phyloP scores from a whole-genome alignment of 345 rosid species.

The Mangifera indica region DNA sequence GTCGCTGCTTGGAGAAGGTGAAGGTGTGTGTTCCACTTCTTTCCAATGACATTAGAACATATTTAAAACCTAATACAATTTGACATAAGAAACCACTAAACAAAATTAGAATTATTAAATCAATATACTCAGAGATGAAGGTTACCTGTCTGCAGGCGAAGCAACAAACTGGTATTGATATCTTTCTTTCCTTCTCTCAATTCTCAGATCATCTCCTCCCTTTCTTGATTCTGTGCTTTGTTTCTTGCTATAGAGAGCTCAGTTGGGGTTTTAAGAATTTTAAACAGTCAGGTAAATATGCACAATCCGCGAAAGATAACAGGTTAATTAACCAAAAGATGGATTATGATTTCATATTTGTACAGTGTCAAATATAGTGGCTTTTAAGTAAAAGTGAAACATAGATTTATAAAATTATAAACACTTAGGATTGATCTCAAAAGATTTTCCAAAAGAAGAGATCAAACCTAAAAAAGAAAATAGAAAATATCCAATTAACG shows the following conservation, averaged over 20 bases:
- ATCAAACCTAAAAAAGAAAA: not conserved
- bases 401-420: too few relatives aligned
- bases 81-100: too few relatives aligned
- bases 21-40: slow-evolving; percentile 73
- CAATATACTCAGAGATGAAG: not conserved
- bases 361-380: not conserved
- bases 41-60: slow-evolving; percentile 56
- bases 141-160: slow-evolving; percentile 74
- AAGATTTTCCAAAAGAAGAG: not conserved
- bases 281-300: not conserved
- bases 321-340: not conserved
- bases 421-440: not conserved
- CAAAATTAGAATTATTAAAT: too few relatives aligned
- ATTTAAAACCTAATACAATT: not conserved
- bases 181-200: slow-evolving; percentile 19
- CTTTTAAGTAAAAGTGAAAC: not conserved
- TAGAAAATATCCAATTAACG: not conserved
- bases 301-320: not conserved
- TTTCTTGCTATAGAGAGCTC: too few relatives aligned
- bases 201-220: slow-evolving; percentile 2
- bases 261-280: too few relatives aligned
- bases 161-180: slow-evolving; percentile 81
- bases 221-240: too few relatives aligned
- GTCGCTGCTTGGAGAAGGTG: slow-evolving; percentile 75
- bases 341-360: not conserved